phyloP scores from a whole-genome alignment of 2,329 filamentous ascomycete genomes.

The Calonectria pauciramosa region DNA sequence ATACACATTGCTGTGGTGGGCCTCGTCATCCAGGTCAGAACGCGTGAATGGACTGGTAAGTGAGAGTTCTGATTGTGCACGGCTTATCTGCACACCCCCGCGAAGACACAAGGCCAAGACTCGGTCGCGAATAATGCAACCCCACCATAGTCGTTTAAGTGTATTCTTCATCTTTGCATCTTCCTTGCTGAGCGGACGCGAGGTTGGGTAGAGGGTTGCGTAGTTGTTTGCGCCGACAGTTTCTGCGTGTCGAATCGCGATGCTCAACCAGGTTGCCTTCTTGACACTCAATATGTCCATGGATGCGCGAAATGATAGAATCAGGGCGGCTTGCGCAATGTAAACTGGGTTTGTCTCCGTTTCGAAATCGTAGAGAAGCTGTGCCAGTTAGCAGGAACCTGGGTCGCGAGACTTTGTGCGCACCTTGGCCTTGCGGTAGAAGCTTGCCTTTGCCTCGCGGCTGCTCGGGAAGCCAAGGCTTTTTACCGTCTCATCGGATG shows the following conservation, averaged over 20 bases:
- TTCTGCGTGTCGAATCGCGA: slow-evolving; percentile 7
- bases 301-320: slow-evolving; percentile 44
- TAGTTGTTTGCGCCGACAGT: neutral
- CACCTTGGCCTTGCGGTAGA: slow-evolving; percentile 37
- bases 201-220: neutral
- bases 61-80: neutral
- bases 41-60: neutral
- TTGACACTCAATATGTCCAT: neutral
- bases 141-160: slow-evolving; percentile 26
- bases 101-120: slow-evolving; percentile 3
- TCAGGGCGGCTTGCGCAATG: slow-evolving; percentile 56
- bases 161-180: slow-evolving; percentile 28
- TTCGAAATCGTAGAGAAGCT: slow-evolving; percentile 58
- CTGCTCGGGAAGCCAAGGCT: slow-evolving; percentile 2
- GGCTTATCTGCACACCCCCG: neutral
- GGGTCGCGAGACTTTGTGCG: neutral
- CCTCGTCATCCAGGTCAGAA: neutral
- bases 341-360: slow-evolving; percentile 56
- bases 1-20: slow-evolving; percentile 13
- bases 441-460: neutral
- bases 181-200: neutral
- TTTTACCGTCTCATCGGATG: neutral
- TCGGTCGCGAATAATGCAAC: slow-evolving; percentile 24
- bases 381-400: neutral
- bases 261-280: neutral